Evolutionary conservation across 305 asterid genomes (phyloP).

Genomic region (Petunia hybrid): DNA sequence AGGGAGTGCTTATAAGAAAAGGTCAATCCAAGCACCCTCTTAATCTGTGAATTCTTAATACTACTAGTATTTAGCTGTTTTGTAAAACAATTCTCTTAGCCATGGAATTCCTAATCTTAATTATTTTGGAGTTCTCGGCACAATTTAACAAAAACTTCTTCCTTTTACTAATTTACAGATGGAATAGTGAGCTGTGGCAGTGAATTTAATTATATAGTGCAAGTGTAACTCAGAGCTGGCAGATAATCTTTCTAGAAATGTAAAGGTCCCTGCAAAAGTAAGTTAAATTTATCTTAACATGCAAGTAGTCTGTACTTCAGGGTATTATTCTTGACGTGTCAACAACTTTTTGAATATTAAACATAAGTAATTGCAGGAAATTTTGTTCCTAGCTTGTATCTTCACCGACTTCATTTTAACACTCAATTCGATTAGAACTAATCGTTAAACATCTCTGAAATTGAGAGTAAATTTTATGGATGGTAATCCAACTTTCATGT

Average conservation of each 20-base stretch:
- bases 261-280: conserved; percentile 14
- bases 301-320: not conserved
- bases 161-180: not conserved
- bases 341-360: conserved; percentile 11
- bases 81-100: not conserved
- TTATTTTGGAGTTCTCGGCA: not conserved
- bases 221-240: conserved; percentile 14
- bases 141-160: not conserved
- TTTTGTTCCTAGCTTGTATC: no score
- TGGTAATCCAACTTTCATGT: no score
- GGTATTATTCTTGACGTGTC: not conserved
- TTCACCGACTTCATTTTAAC: no score
- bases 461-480: no score
- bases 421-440: no score
- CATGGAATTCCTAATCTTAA: not conserved
- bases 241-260: conserved; percentile 29
- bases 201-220: not conserved
- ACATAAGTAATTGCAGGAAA: not conserved
- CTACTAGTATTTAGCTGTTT: no score
- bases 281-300: conserved; percentile 4
- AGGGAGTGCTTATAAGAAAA: no score
- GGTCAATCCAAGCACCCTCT: no score
- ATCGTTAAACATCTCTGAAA: no score
- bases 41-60: no score
- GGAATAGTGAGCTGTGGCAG: not conserved